These are phyloP conservation scores for Boletellus sp. DNA, from an alignment of 768 basidiomycete genomes.

Conservation along the genomic window DNA sequence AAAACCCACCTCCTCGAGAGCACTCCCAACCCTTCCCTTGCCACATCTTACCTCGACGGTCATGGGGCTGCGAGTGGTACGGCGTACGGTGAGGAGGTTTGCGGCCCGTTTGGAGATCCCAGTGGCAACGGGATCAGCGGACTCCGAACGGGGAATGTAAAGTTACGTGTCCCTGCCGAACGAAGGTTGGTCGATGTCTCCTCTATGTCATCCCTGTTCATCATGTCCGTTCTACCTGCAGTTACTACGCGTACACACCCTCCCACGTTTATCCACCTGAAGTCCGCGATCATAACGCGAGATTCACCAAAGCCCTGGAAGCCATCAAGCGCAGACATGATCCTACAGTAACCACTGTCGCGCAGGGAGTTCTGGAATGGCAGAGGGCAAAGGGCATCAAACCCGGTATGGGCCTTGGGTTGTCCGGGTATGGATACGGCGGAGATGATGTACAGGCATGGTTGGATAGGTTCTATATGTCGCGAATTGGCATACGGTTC, in stretches of 20 bases:
- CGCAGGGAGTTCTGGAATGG: slow-evolving; percentile 96
- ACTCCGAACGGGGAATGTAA: slow-evolving; percentile 53
- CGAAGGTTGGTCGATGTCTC: slow-evolving; percentile 50
- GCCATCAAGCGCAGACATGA: slow-evolving; percentile 93
- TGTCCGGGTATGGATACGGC: slow-evolving; percentile 50
- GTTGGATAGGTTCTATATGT: slow-evolving; percentile 97
- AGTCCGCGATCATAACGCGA: slow-evolving; percentile 86
- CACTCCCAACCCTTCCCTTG: slow-evolving; percentile 73
- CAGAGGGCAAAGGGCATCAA: slow-evolving; percentile 52
- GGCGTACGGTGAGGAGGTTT: slow-evolving; percentile 1
- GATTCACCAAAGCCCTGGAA: slow-evolving; percentile 84
- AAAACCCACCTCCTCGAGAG: slow-evolving; percentile 62
- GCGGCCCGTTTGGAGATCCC: slow-evolving; percentile 14
- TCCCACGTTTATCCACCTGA: slow-evolving; percentile 84
- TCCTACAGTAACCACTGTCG: slow-evolving; percentile 95
- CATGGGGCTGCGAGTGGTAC: slow-evolving; percentile 23
- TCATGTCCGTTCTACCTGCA: slow-evolving; percentile 27
- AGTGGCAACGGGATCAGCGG: slow-evolving; percentile 28
- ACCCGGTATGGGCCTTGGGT: slow-evolving; percentile 26
- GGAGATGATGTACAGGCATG: slow-evolving; percentile 90
- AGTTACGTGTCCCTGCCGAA: slow-evolving; percentile 79
- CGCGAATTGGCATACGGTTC: slow-evolving; percentile 92
- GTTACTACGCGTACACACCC: slow-evolving; percentile 81
- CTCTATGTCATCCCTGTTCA: neutral
- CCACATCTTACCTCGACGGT: slow-evolving; percentile 32